Conservation (phyloP, 1,139 yeast species). For the Yamadazyma blattariae region DNA sequence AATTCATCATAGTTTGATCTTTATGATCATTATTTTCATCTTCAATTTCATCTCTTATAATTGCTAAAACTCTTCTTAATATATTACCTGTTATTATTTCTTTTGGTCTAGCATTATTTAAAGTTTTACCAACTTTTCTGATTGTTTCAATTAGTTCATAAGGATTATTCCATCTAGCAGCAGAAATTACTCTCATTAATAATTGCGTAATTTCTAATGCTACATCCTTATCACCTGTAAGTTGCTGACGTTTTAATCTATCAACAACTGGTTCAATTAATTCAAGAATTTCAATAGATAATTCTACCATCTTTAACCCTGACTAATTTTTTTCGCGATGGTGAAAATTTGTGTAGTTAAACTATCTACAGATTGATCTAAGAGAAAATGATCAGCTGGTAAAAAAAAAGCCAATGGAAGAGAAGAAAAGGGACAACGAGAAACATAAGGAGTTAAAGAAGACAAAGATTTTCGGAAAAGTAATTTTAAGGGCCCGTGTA, state of each 20-base stretch:
- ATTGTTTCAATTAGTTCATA: conserved; percentile 70
- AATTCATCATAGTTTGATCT: conserved; percentile 57
- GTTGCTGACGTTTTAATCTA: conserved; percentile 68
- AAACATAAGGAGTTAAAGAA: too few species aligned
- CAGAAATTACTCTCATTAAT: conserved; percentile 83
- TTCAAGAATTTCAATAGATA: conserved; percentile 35
- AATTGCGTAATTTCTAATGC: conserved; percentile 88
- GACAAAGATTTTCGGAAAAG: too few species aligned
- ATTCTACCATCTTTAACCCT: conserved; percentile 2
- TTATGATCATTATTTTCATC: conserved; percentile 28
- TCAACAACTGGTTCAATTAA: conserved; percentile 40
- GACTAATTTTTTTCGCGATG: background rate
- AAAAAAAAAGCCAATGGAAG: too few species aligned
- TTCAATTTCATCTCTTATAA: conserved; percentile 84
- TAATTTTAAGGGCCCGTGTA: too few species aligned
- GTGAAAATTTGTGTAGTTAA: too few species aligned
- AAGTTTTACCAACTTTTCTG: conserved; percentile 57
- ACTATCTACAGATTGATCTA: too few species aligned
- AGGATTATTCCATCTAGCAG: conserved; percentile 81
- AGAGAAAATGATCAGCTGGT: too few species aligned
- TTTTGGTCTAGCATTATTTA: conserved; percentile 66
- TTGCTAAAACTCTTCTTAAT: conserved; percentile 82
- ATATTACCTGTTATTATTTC: conserved; percentile 90
- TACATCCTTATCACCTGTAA: conserved; percentile 68
- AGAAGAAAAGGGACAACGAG: too few species aligned